A percentile compares a stretch with the other conserved stretches of the same genome.
phyloP scores from a whole-genome alignment of 345 rosid genomes.

The Ceriops decandra region DNA sequence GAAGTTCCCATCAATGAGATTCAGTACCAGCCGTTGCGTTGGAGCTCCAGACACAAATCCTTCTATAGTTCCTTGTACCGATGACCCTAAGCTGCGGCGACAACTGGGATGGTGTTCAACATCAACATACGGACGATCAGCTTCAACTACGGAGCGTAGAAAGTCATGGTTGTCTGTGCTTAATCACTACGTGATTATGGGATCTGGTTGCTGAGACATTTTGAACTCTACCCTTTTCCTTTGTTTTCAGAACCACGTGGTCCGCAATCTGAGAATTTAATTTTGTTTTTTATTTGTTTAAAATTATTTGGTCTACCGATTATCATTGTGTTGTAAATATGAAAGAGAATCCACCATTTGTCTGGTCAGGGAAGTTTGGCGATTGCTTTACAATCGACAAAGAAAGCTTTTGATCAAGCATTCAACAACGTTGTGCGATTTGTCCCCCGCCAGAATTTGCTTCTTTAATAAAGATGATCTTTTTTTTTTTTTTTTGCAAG shows the following conservation, averaged over 20 bases:
- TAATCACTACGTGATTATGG: slow-evolving; percentile 61
- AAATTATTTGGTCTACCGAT: not conserved
- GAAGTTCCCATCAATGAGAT: slow-evolving; percentile 56
- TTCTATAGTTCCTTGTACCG: slow-evolving; percentile 37
- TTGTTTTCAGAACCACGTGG: not conserved
- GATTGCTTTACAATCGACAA: too few species aligned
- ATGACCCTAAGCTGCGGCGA: slow-evolving; percentile 29
- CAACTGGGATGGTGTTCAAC: slow-evolving; percentile 49
- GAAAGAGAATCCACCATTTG: slow-evolving; percentile 1
- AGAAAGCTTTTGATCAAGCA: too few species aligned
- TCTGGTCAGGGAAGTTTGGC: not conserved
- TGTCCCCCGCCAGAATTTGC: too few species aligned
- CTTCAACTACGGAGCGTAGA: slow-evolving; percentile 42
- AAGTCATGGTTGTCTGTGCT: slow-evolving; percentile 75
- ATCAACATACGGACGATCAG: slow-evolving; percentile 46
- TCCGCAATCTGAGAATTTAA: slow-evolving; percentile 3
- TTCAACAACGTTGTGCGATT: too few species aligned
- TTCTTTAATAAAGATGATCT: too few species aligned
- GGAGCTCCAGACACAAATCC: slow-evolving; percentile 58
- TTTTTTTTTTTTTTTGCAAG: too few species aligned
- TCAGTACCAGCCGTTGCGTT: slow-evolving; percentile 59
- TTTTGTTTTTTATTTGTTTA: not conserved
- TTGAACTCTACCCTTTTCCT: not conserved
- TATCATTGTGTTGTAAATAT: slow-evolving; percentile 20
- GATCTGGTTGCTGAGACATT: slow-evolving; percentile 53